phyloP scores from a whole-genome alignment of 768 basidiomycete species.

The Paxillus involutus region DNA sequence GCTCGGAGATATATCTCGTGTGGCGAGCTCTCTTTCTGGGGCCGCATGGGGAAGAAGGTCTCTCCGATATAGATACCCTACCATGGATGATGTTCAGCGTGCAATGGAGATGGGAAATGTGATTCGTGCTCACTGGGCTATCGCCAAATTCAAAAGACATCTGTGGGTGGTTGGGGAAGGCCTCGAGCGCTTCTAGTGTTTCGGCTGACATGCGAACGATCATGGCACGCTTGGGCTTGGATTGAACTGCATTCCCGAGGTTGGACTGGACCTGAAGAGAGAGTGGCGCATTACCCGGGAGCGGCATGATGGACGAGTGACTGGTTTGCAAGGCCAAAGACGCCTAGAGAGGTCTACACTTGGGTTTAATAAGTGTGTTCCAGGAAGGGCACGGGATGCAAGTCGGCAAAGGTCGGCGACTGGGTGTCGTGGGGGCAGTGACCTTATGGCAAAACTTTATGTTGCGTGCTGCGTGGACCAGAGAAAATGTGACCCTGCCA shows the following conservation, averaged over 20 bases:
- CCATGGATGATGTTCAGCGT: background rate
- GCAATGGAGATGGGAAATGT: background rate
- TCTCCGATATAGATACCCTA: constrained; percentile 71
- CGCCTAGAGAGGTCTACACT: background rate
- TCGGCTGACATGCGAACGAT: constrained; percentile 74
- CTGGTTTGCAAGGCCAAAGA: background rate
- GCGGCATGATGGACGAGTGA: constrained; percentile 54
- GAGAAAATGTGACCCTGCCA: background rate
- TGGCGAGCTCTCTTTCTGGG: constrained; percentile 49
- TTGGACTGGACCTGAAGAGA: constrained; percentile 58
- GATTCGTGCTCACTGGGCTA: constrained; percentile 47
- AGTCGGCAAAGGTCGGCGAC: background rate
- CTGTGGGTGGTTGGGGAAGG: constrained; percentile 40
- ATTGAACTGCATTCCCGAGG: constrained; percentile 54
- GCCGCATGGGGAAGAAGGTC: constrained; percentile 59
- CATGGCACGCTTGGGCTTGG: constrained; percentile 72
- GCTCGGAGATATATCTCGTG: constrained; percentile 77
- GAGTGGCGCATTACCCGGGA: constrained; percentile 54
- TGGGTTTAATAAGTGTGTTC: background rate
- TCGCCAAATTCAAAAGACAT: constrained; percentile 66
- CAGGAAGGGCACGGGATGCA: constrained; percentile 1
- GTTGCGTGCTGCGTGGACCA: background rate
- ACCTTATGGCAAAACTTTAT: background rate
- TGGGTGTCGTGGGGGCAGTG: background rate
- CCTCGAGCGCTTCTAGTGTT: constrained; percentile 66